A percentile compares a stretch with the other conserved stretches of the same genome.
Conservation (phyloP, 164 flowering plant genomes). For the Protea cynaroides region DNA sequence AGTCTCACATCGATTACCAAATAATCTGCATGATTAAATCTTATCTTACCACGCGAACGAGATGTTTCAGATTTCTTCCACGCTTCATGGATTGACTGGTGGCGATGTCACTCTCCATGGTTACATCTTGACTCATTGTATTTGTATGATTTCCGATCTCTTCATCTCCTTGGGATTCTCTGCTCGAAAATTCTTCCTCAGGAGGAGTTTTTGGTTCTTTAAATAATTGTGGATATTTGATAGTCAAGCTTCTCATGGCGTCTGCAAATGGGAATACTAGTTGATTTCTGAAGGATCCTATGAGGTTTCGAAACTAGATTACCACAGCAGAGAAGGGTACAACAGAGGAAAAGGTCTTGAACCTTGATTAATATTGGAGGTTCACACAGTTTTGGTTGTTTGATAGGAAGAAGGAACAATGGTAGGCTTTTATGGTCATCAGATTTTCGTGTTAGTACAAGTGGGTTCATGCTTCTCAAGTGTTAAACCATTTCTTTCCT, state of each 20-base stretch:
- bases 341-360: conserved; percentile 3
- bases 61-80: conserved; percentile 8
- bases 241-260: neutral
- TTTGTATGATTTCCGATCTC: conserved; percentile 20
- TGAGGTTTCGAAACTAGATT: conserved; percentile 1
- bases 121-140: conserved; percentile 8
- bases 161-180: conserved; percentile 21
- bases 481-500: conserved; percentile 7
- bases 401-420: neutral
- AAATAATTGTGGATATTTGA: conserved; percentile 15
- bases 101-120: neutral
- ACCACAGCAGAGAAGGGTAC: conserved; percentile 16
- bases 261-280: neutral
- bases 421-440: conserved; percentile 8
- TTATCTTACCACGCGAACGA: conserved; percentile 28
- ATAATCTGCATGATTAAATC: neutral
- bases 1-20: no score
- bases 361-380: conserved; percentile 7
- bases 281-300: conserved; percentile 1
- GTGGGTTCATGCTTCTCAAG: conserved; percentile 16
- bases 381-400: conserved; percentile 13
- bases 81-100: neutral
- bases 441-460: conserved; percentile 29
- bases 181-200: conserved; percentile 14
- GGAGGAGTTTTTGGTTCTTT: conserved; percentile 19